phyloP scores from a whole-genome alignment of 805 yeast species.

The Schizosaccharomyces japonicus region DNA sequence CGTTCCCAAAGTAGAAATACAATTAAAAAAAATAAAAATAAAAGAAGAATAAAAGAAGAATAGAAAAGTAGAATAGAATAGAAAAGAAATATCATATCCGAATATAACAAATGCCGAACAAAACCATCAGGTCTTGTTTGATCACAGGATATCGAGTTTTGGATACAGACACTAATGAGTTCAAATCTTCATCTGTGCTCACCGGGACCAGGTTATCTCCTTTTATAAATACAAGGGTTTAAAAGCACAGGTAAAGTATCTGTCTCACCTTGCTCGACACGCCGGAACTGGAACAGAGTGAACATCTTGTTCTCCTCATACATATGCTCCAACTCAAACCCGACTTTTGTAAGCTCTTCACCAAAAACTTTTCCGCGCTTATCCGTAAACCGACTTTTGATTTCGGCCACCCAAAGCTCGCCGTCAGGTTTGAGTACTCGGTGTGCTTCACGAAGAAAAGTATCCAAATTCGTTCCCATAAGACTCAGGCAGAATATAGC shows the following conservation, averaged over 20 bases:
- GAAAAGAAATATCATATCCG: too few relatives aligned
- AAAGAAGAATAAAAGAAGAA: too few relatives aligned
- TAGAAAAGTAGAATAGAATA: too few relatives aligned
- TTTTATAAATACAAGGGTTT: conserved; percentile 88
- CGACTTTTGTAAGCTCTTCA: conserved; percentile 47
- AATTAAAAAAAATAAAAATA: too few relatives aligned
- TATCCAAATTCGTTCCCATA: conserved; percentile 93
- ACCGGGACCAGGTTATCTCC: too few relatives aligned
- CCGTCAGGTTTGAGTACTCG: conserved; percentile 66
- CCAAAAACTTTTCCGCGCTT: conserved; percentile 37
- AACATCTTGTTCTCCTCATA: conserved; percentile 83
- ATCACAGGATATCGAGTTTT: too few relatives aligned
- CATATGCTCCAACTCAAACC: conserved; percentile 70
- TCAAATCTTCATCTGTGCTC: too few relatives aligned
- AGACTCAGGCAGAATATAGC: conserved; percentile 79
- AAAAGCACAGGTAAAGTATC: conserved; percentile 49
- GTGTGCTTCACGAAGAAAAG: conserved; percentile 73
- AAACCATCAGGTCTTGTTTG: too few relatives aligned
- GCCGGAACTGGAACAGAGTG: conserved; percentile 71
- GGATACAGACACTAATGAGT: too few relatives aligned
- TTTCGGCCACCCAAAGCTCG: conserved; percentile 92
- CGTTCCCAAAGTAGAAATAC: too few relatives aligned
- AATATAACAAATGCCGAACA: too few relatives aligned
- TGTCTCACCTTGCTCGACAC: conserved; percentile 23
- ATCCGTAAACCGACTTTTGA: conserved; percentile 72